Base-by-base conservation (phyloP, 768 basidiomycete species). In the Ephemerocybe angulata region DNA sequence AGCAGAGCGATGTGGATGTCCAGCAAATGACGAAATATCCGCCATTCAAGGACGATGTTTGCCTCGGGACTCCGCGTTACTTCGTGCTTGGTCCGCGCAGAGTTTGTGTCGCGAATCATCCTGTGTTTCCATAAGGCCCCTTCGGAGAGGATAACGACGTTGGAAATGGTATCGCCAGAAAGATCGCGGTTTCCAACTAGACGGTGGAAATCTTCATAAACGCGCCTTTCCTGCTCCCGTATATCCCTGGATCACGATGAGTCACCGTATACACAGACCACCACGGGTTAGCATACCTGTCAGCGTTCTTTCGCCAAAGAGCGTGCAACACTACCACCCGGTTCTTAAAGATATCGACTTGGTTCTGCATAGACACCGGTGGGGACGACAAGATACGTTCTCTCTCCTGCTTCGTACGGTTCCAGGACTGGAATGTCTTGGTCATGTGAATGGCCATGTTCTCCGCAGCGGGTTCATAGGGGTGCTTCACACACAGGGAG, bases 71-170 rank as follows among this genome's bases (percentile, higher is more conserved):
- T 66, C 41, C 63, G 43, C 17, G 65, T 47, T 7, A 70, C 67
- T 25, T 63, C 54, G 37, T 63, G 58, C 48, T 58, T 62, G 22
- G 60, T 57, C 4, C 68, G 56, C 13, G 60, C 58, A 30, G 46
- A 15, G 38, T 73, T 59, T 35, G 72, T 61, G 29, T 82, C 78
- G 43, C 85, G 86, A 59, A 85, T 75, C 81, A 91, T 87, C 25
- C 88, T 81, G 56, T 90, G 83, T 58, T 87, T 88, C 88, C 91
- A 96, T 12, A 94, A 76, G 0, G 90, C 88, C 29, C 90, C 87
- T 58, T 96, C 82, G 1, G 86, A 78, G 35, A 93, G 78, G 28
- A 89, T 79, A 48, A 92, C 72, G 11, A 85, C 76, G 64, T 87
- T 87, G 54, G 83, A 79, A 58, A 97, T 90, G 57, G 83, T 78